Base-by-base conservation (phyloP, 805 yeast genomes). In the Sugiyamaella boreocaroliniensis region DNA sequence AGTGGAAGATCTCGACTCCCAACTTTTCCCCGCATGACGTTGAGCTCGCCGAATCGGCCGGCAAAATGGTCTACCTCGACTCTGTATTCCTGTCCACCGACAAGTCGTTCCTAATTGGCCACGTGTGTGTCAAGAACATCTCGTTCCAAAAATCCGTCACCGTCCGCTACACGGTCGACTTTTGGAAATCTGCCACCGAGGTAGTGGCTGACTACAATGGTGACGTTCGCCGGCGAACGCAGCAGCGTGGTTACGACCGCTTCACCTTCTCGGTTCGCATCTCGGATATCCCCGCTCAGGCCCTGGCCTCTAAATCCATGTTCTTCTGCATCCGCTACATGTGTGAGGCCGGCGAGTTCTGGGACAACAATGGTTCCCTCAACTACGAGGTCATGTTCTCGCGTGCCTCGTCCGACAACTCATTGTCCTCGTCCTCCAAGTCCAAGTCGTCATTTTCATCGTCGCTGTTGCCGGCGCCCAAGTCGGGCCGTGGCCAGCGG, bases 161-260 rank as follows among this genome's bases (percentile, higher is more conserved):
- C 14, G 76, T 86, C 14, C 75, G 89, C 51, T 90, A 88, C 69
- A 80, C 96, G 0, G 73, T 82, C 57, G 89, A 92, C 65, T 70
- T 75, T 61, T 90, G 98, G 98, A 71, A 71, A 43, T 83, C 95
- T 0, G 79, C 83, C 19, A 75, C 81, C 43, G 92, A 86, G 64
- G 77, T 84, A 32, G 81, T 80, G 43, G 85, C 90, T 3, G 58
- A 64, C 2, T 89, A 79, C 68, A 73, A 76, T 2, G 76, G 78
- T 2, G 88, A 84, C 54, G 63, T 76, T 11, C 63, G 68, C 15
- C 58, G 59, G 42, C 57, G 59, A 49, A 64, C 60, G 45, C 55
- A 61, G 12, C 54, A 50, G 15, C 47, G 59, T 8, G 69, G 69
- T 45, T 69, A 58, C 66, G 96, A 88, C 66, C 71, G 95, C 46